Evolutionary conservation across 2,329 filamentous ascomycete genomes (phyloP).

Genomic region (Penicillium sp.): DNA sequence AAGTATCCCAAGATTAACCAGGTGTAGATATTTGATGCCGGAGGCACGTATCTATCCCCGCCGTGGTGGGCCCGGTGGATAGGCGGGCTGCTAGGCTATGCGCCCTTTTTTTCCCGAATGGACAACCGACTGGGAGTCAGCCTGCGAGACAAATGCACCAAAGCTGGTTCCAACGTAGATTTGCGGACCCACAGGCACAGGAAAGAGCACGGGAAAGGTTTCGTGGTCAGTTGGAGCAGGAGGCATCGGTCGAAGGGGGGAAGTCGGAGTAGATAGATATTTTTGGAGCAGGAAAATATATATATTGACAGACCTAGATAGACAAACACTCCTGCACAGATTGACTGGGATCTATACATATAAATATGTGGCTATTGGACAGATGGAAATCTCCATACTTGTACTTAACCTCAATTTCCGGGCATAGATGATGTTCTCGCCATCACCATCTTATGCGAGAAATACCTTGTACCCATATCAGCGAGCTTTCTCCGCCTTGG

Average conservation of each 20-base stretch:
- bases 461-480: background rate
- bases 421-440: background rate
- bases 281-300: background rate
- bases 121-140: background rate
- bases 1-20: background rate
- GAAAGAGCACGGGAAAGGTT: background rate
- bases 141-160: background rate
- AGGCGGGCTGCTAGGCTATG: background rate
- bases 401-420: background rate
- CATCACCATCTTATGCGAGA: background rate
- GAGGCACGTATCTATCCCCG: background rate
- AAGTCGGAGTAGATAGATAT: background rate
- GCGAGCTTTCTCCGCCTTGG: background rate
- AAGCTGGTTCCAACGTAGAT: background rate
- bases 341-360: background rate
- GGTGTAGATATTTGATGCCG: background rate
- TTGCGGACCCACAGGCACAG: background rate
- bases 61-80: slow-evolving; percentile 2
- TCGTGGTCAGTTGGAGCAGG: background rate
- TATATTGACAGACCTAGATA: background rate
- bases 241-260: background rate
- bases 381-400: background rate
- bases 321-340: background rate
- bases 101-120: background rate
- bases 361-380: background rate